These are phyloP conservation scores for Penicillium paxilli DNA, from an alignment of 495 filamentous ascomycete genomes.

Conservation along the genomic window DNA sequence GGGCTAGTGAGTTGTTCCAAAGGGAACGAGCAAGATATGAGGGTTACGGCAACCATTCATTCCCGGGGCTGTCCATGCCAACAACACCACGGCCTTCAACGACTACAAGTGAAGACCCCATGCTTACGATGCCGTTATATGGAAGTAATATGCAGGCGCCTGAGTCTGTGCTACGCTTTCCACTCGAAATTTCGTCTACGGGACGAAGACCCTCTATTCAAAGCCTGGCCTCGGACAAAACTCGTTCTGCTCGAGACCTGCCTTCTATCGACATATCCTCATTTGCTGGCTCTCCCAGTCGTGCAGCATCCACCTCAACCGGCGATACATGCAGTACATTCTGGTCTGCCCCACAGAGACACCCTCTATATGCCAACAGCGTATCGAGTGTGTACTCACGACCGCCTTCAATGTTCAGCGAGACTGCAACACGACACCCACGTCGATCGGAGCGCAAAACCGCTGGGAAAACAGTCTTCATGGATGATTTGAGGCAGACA, in stretches of 20 bases:
- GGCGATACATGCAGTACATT: slow-evolving; percentile 81
- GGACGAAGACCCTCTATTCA: slow-evolving; percentile 54
- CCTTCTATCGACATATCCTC: slow-evolving; percentile 51
- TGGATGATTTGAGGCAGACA: slow-evolving; percentile 73
- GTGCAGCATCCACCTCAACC: slow-evolving; percentile 56
- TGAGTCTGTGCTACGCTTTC: slow-evolving; percentile 39
- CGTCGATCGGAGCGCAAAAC: slow-evolving; percentile 37
- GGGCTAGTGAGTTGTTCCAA: slow-evolving; percentile 87
- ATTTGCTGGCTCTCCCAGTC: slow-evolving; percentile 59
- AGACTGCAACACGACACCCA: slow-evolving; percentile 31
- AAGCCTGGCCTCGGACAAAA: slow-evolving; percentile 68
- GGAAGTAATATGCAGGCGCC: slow-evolving; percentile 37
- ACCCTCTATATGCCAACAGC: slow-evolving; percentile 62
- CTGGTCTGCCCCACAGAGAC: slow-evolving; percentile 75
- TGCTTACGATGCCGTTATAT: slow-evolving; percentile 28
- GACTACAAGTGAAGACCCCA: slow-evolving; percentile 52
- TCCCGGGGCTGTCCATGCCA: slow-evolving; percentile 46
- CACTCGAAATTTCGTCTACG: slow-evolving; percentile 38
- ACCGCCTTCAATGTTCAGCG: slow-evolving; percentile 48
- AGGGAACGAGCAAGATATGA: slow-evolving; percentile 78
- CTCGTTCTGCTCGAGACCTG: slow-evolving; percentile 49
- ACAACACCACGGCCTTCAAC: slow-evolving; percentile 49
- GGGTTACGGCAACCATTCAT: slow-evolving; percentile 50
- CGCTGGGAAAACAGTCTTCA: slow-evolving; percentile 63
- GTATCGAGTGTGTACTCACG: slow-evolving; percentile 53